phyloP scores from a whole-genome alignment of 176 grass and related monocot species.

The Pontederia paniculata region DNA sequence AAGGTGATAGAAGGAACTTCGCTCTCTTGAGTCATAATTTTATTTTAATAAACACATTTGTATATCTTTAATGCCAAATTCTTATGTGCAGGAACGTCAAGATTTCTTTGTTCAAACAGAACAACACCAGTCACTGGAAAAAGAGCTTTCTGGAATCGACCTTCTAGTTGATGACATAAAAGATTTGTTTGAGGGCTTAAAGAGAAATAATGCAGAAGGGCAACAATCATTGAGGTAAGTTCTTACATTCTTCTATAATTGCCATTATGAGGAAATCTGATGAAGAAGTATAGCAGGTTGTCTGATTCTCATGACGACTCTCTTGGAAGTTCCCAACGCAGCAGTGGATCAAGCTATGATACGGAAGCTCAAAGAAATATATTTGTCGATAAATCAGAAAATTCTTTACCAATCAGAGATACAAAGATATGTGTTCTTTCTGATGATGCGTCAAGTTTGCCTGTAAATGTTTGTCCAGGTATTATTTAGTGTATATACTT shows the following conservation, averaged over 20 bases:
- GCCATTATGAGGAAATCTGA: conserved; percentile 1
- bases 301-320: conserved; percentile 14
- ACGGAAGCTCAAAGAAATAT: not conserved
- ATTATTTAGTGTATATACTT: too few species aligned
- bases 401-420: too few species aligned
- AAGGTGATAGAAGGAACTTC: conserved; percentile 36
- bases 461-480: too few species aligned
- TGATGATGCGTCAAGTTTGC: too few species aligned
- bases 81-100: conserved; percentile 50
- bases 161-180: conserved; percentile 66
- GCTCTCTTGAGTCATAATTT: too few species aligned
- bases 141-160: conserved; percentile 41
- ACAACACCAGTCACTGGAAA: conserved; percentile 30
- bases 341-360: conserved; percentile 20
- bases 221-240: conserved; percentile 29
- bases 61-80: not conserved
- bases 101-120: conserved; percentile 66
- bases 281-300: conserved; percentile 18
- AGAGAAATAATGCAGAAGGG: conserved; percentile 43
- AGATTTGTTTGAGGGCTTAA: conserved; percentile 73
- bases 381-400: conserved; percentile 13
- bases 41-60: too few species aligned
- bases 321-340: conserved; percentile 11
- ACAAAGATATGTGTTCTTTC: too few species aligned
- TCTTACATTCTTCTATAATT: too few species aligned